Evolutionary conservation across 139 green algal species (phyloP).

Genomic region (Chlorella sp.): DNA sequence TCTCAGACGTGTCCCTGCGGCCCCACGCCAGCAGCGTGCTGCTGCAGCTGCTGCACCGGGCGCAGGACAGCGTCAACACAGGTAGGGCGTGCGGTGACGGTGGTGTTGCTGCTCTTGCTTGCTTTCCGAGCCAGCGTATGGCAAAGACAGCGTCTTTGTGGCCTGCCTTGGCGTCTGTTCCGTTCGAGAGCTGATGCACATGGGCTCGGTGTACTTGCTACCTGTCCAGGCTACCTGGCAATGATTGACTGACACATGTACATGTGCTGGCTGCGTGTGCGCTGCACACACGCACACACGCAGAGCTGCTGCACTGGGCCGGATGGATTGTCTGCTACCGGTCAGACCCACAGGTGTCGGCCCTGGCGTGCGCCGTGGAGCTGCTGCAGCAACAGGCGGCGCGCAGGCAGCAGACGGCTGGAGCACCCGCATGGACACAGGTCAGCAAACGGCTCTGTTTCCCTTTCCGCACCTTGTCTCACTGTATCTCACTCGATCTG

Average conservation of each 20-base stretch:
- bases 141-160: too few species aligned
- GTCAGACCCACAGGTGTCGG: not conserved
- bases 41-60: constrained; percentile 12
- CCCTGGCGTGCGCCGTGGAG: not conserved
- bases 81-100: not conserved
- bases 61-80: not conserved
- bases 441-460: too few species aligned
- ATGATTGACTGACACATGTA: too few species aligned
- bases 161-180: too few species aligned
- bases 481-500: too few species aligned
- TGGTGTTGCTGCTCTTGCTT: not conserved
- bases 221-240: too few species aligned
- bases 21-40: constrained; percentile 22
- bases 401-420: not conserved
- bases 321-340: not conserved
- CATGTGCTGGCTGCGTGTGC: too few species aligned
- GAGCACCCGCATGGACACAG: not conserved
- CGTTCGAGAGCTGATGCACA: too few species aligned
- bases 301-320: not conserved
- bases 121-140: too few species aligned
- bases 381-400: not conserved
- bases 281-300: too few species aligned
- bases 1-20: constrained; percentile 12
- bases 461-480: too few species aligned
- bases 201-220: too few species aligned